Base-by-base conservation (phyloP, 2,329 filamentous ascomycete genomes). In the Penicillium sp. region DNA sequence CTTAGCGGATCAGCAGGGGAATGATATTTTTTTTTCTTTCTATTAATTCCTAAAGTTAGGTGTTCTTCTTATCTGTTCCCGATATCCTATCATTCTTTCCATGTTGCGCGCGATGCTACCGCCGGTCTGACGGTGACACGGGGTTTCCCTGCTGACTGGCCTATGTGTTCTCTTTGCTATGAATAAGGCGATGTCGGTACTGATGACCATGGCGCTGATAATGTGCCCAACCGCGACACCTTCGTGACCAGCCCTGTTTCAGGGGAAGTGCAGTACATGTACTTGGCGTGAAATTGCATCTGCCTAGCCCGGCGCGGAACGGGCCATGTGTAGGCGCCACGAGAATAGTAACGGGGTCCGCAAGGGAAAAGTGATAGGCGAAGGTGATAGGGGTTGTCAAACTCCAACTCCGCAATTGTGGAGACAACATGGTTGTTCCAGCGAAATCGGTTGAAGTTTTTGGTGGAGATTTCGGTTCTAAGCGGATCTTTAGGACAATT, bases 401-500 rank as follows among this genome's bases (percentile, higher is more conserved):
- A 26, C 14, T 39, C 19, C 9, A 22, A 41, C 39, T 41, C 39
- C 39, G 39, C 39, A 41, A 39, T 39, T 39, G 39, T 41, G 39
- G 39, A 22, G 39, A 41, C 19, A 41, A 7, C 11, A 21, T 14
- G 19, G n/a, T 39, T 19, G 31, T 33, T 19, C 16, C 8, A 19
- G n/a, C 35, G 9, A 39, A 9, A 14, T 33, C 31, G 31, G 31
- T 39, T 19, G 35, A 33, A 4, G 16, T 39, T 39, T 22, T 41
- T 14, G 13, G 51, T 52, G 47, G 55, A 52, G 55, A 41, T 51
- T 56, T 56, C 56, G 56, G 58, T 58, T 57, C 55, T 53, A 22
- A 19, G 27, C 54, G 59, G 56, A 62, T 54, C 31, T 50, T 52
- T 37, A 48, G 33, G 37, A 33, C 46, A 14, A 46, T n/a, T 27